These are phyloP conservation scores for Clitopilus passeckerianus DNA, from an alignment of 768 basidiomycete species.

Conservation along the genomic window DNA sequence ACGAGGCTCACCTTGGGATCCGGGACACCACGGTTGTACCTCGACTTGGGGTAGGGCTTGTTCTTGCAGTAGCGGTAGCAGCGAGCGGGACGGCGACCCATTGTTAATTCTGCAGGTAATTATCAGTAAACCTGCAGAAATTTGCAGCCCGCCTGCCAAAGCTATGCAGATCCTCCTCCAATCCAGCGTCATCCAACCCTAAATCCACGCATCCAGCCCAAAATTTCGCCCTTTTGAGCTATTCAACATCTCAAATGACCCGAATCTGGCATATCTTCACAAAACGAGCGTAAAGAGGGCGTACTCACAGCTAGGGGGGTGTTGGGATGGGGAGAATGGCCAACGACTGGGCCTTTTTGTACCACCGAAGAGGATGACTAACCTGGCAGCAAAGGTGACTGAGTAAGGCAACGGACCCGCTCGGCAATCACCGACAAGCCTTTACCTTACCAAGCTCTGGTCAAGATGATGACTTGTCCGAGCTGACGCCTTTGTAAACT, in stretches of 20 bases:
- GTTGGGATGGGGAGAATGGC: conserved; percentile 1
- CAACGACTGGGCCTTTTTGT: conserved; percentile 11
- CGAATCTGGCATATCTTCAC: background rate
- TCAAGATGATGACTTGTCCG: background rate
- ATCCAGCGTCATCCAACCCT: conserved; percentile 11
- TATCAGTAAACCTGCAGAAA: background rate
- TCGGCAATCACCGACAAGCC: background rate
- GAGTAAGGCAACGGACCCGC: conserved; percentile 9
- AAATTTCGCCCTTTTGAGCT: background rate
- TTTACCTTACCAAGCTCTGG: background rate
- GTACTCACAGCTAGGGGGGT: conserved; percentile 9
- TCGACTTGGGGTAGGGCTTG: conserved; percentile 95
- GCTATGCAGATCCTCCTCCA: conserved; percentile 1
- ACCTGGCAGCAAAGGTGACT: conserved; percentile 4
- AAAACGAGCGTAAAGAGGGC: conserved; percentile 1
- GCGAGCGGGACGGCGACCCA: conserved; percentile 97
- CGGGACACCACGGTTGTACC: conserved; percentile 98
- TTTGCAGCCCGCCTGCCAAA: conserved; percentile 2
- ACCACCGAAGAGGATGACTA: conserved; percentile 11
- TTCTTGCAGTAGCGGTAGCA: conserved; percentile 99
- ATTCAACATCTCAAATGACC: background rate
- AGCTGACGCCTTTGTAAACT: background rate
- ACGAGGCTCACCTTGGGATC: conserved; percentile 72
- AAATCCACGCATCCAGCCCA: background rate
- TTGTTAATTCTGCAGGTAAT: conserved; percentile 31